A percentile compares a stretch with the other conserved stretches of the same genome.
Evolutionary conservation across 169 alveolate species (phyloP).

Genomic region (Fabrea salina): DNA sequence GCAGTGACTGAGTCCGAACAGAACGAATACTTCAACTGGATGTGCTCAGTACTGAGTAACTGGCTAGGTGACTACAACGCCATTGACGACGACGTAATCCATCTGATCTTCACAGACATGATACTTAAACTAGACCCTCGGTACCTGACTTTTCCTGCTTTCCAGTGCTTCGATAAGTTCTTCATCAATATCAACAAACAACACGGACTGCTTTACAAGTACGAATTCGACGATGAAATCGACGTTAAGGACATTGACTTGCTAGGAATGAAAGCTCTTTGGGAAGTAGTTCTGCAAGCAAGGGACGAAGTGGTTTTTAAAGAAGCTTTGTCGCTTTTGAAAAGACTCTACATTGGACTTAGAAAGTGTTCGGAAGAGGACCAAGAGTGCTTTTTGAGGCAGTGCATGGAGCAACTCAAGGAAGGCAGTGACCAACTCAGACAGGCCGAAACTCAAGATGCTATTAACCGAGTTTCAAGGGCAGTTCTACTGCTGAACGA

Average conservation of each 20-base stretch:
- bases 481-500: not conserved
- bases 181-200: conserved; percentile 24
- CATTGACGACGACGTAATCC: not conserved
- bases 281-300: conserved; percentile 6
- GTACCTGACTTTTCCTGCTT: not conserved
- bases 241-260: conserved; percentile 9
- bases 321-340: not conserved
- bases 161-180: not conserved
- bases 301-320: not conserved
- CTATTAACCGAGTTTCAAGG: not conserved
- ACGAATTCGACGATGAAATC: not conserved
- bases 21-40: not conserved
- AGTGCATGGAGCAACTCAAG: not conserved
- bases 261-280: conserved; percentile 15
- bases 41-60: not conserved
- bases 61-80: not conserved
- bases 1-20: not conserved
- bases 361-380: not conserved
- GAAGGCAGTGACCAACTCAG: not conserved
- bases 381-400: conserved; percentile 15
- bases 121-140: conserved; percentile 7
- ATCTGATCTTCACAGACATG: conserved; percentile 14
- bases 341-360: not conserved
- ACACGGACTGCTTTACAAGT: not conserved
- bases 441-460: not conserved